These are phyloP conservation scores for Neurospora sp. DNA, from an alignment of 495 filamentous ascomycete genomes.

Conservation along the genomic window DNA sequence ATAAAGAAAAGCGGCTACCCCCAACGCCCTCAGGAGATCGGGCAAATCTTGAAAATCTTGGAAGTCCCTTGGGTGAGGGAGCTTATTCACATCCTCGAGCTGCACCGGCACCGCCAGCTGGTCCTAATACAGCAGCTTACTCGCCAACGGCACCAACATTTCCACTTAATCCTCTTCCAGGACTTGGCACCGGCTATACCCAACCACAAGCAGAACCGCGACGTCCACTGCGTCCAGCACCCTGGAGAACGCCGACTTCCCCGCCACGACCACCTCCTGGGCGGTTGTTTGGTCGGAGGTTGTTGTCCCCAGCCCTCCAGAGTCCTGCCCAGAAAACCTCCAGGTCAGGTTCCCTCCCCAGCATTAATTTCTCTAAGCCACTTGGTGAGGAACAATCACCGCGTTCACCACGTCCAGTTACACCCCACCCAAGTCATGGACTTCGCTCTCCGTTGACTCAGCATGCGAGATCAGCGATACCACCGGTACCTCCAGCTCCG, in stretches of 20 bases:
- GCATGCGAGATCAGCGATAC: background rate
- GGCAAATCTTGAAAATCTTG: too few species aligned
- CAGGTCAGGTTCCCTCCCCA: background rate
- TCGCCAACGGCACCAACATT: background rate
- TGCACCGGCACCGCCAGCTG: background rate
- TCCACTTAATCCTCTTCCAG: background rate
- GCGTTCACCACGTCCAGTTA: background rate
- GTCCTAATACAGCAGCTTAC: too few species aligned
- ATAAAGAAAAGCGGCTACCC: background rate
- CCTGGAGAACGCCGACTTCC: background rate
- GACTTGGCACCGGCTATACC: background rate
- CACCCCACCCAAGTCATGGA: background rate
- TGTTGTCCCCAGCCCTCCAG: fast-evolving
- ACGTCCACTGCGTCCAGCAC: background rate
- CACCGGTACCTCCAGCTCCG: background rate
- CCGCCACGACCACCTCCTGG: background rate
- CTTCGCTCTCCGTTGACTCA: background rate
- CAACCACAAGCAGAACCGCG: background rate
- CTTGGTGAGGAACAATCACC: background rate
- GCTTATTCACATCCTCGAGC: background rate
- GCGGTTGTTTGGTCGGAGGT: fast-evolving
- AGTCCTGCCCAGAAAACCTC: background rate
- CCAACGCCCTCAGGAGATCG: background rate
- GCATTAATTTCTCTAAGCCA: background rate
- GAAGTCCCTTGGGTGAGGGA: background rate